Percentiles rank a stretch among this genome's conserved stretches.
Conservation (phyloP, 2,329 filamentous ascomycete species). For the Aureobasidium uvarum region DNA sequence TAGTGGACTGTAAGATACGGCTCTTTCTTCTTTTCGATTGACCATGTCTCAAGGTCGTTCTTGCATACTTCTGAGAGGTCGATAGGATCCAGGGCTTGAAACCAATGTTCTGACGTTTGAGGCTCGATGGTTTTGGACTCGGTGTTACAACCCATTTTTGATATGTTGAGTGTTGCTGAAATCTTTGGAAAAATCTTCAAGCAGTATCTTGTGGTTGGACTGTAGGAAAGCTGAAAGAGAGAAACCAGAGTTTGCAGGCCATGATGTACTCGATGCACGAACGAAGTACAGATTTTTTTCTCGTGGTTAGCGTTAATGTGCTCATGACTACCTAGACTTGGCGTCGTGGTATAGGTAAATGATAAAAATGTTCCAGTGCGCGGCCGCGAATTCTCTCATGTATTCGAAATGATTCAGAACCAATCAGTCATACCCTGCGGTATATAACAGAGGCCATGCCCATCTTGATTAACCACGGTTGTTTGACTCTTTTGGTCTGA, state of each 20-base stretch:
- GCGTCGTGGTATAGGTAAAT: neutral
- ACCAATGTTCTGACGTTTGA: neutral
- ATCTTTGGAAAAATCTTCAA: neutral
- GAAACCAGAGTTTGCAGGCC: neutral
- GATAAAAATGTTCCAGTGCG: neutral
- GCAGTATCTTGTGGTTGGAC: neutral
- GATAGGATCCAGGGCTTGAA: neutral
- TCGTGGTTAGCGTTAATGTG: neutral
- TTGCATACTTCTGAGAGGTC: neutral
- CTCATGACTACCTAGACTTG: neutral
- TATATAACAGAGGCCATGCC: neutral
- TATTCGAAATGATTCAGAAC: neutral
- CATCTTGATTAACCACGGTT: neutral
- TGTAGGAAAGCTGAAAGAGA: neutral
- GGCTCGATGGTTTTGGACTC: neutral
- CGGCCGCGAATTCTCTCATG: neutral
- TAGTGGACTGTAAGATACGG: neutral
- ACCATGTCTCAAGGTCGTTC: neutral
- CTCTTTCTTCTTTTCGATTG: neutral
- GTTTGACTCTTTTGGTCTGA: neutral
- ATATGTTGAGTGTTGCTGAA: neutral
- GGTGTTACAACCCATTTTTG: neutral
- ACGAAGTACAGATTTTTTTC: neutral
- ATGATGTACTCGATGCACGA: neutral
- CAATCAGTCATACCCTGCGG: neutral